These are phyloP conservation scores for Mucor circinelloides DNA, from an alignment of 371 early-diverging fungal genomes.

Conservation along the genomic window DNA sequence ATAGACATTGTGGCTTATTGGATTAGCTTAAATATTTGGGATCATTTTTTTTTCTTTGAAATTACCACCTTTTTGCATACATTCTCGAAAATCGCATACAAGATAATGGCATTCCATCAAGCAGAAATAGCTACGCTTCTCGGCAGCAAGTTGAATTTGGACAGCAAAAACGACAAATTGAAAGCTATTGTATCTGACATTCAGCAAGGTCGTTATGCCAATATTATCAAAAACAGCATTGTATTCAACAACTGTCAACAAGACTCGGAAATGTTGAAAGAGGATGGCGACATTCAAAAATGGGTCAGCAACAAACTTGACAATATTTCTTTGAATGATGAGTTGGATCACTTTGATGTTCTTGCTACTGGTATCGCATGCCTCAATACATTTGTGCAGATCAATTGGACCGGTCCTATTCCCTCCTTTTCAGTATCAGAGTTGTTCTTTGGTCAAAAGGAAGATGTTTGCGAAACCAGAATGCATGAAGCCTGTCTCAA, in stretches of 20 bases:
- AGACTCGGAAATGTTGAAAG: slow-evolving; percentile 1
- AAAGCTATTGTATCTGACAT: slow-evolving; percentile 17
- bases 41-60: neutral
- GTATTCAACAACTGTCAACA: slow-evolving; percentile 22
- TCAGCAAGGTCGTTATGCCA: slow-evolving; percentile 35
- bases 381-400: slow-evolving; percentile 67
- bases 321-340: slow-evolving; percentile 7
- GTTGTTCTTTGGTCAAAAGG: slow-evolving; percentile 21
- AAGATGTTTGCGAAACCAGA: slow-evolving; percentile 20
- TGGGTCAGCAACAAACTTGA: slow-evolving; percentile 25
- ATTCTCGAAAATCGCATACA: neutral
- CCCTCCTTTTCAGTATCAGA: slow-evolving; percentile 47
- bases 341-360: slow-evolving; percentile 22
- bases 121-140: slow-evolving; percentile 23
- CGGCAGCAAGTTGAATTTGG: neutral
- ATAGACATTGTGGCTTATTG: slow-evolving; percentile 9
- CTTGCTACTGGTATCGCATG: slow-evolving; percentile 58
- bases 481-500: slow-evolving; percentile 42
- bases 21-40: neutral
- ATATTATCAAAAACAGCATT: slow-evolving; percentile 30
- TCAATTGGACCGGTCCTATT: slow-evolving; percentile 72
- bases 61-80: neutral
- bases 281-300: slow-evolving; percentile 26
- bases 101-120: slow-evolving; percentile 17
- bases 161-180: neutral